Conservation (phyloP, 2,329 filamentous ascomycete genomes). For the Aureobasidium namibiae region DNA sequence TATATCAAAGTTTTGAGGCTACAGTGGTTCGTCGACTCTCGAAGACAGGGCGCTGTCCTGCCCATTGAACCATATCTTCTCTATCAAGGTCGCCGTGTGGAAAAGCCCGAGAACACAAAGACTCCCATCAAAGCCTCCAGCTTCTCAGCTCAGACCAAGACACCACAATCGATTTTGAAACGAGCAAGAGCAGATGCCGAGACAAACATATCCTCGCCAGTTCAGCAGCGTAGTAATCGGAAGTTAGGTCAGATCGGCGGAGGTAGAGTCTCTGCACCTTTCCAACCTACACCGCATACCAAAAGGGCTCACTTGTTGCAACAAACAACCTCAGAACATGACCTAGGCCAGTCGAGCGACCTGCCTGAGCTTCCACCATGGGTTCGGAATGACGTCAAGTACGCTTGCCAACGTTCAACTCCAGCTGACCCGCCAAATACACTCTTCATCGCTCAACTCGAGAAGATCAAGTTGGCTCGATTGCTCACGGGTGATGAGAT, state of each 20-base stretch:
- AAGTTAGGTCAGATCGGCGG: slow-evolving; percentile 20
- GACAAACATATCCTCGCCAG: background rate
- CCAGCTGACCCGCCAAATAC: slow-evolving; percentile 63
- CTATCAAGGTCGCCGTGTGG: slow-evolving; percentile 41
- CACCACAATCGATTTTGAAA: slow-evolving; percentile 34
- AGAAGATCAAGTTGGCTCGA: slow-evolving; percentile 64
- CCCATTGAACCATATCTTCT: slow-evolving; percentile 43
- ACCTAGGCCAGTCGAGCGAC: slow-evolving; percentile 41
- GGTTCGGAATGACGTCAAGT: slow-evolving; percentile 54
- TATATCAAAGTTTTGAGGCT: slow-evolving; percentile 43
- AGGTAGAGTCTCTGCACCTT: slow-evolving; percentile 23
- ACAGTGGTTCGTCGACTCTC: slow-evolving; percentile 46
- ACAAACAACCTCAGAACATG: slow-evolving; percentile 71
- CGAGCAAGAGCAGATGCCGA: slow-evolving; percentile 41
- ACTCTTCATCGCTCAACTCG: slow-evolving; percentile 64
- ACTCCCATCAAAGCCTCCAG: slow-evolving; percentile 10
- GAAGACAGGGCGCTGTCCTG: slow-evolving; percentile 33
- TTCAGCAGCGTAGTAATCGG: background rate
- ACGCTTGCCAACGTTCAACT: slow-evolving; percentile 75
- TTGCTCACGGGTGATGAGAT: slow-evolving; percentile 66
- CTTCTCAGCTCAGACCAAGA: background rate
- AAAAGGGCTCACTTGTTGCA: slow-evolving; percentile 45
- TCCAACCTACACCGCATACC: slow-evolving; percentile 7
- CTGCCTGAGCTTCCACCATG: slow-evolving; percentile 63
- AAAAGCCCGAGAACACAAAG: slow-evolving; percentile 26